These are phyloP conservation scores for Glomus cerebriforme DNA, from an alignment of 192 early-diverging fungal species.

Conservation along the genomic window DNA sequence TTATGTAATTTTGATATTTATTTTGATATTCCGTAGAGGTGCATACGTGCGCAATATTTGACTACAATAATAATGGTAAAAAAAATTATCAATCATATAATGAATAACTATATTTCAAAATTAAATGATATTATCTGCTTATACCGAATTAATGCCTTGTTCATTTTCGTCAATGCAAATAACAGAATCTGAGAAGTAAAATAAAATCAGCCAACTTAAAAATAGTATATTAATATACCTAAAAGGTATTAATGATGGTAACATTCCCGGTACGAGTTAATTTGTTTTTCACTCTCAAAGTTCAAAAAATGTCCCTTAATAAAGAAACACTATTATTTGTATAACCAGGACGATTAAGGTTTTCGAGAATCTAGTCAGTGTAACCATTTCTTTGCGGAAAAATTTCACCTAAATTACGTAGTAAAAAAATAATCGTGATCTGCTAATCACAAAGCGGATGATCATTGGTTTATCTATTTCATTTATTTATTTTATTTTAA, in stretches of 20 bases:
- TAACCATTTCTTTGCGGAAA: too few relatives aligned
- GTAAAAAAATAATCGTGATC: too few relatives aligned
- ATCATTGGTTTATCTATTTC: too few relatives aligned
- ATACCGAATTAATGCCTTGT: neutral
- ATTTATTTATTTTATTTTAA: too few relatives aligned
- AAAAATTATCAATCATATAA: neutral
- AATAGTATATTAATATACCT: neutral
- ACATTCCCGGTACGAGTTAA: neutral
- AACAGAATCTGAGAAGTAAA: neutral
- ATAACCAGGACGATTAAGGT: too few relatives aligned
- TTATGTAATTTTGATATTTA: conserved; percentile 1
- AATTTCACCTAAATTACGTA: too few relatives aligned
- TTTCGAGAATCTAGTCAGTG: too few relatives aligned
- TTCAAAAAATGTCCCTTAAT: too few relatives aligned
- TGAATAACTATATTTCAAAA: neutral
- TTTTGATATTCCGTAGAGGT: neutral
- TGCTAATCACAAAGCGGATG: too few relatives aligned
- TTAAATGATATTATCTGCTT: neutral
- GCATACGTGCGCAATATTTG: neutral
- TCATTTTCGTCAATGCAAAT: neutral
- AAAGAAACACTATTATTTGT: too few relatives aligned
- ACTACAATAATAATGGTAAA: neutral
- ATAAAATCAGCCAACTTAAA: neutral
- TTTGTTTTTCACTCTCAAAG: neutral
- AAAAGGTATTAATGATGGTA: neutral